Conservation (phyloP, 768 basidiomycete genomes). For the Lactifluus piperatus region DNA sequence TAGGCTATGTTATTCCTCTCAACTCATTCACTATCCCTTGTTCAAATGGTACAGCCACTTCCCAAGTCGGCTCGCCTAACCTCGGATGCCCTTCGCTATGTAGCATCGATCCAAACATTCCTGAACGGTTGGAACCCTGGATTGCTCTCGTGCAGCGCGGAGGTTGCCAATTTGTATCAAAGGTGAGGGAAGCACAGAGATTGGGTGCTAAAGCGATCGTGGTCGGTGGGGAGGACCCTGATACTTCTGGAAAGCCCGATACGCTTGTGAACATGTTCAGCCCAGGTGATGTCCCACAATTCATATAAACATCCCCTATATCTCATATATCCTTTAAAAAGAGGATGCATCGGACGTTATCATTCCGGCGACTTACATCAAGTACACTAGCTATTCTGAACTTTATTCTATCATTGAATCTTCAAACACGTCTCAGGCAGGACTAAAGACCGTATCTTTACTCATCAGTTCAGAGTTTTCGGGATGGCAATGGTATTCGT, state of each 20-base stretch:
- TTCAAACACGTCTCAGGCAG: constrained; percentile 75
- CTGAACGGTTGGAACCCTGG: constrained; percentile 63
- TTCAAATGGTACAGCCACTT: constrained; percentile 18
- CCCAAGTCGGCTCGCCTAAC: constrained; percentile 29
- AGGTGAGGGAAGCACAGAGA: constrained; percentile 44
- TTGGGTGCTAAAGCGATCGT: constrained; percentile 83
- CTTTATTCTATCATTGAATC: constrained; percentile 59
- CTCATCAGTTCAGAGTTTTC: constrained; percentile 73
- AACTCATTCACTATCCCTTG: constrained; percentile 37
- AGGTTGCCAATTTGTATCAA: constrained; percentile 83
- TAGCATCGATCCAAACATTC: constrained; percentile 42
- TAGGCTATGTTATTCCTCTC: constrained; percentile 32
- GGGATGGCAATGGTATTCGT: constrained; percentile 93
- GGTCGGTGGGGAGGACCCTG: constrained; percentile 79
- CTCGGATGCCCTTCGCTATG: constrained; percentile 67
- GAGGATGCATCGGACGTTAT: constrained; percentile 79
- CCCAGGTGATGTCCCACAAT: constrained; percentile 47
- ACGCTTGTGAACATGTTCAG: constrained; percentile 87
- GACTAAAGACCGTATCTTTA: constrained; percentile 64
- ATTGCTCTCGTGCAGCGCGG: constrained; percentile 90
- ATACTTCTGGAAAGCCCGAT: constrained; percentile 57
- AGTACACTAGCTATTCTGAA: constrained; percentile 66
- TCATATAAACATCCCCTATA: background rate
- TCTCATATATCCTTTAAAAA: constrained; percentile 25
- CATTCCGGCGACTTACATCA: constrained; percentile 86